Evolutionary conservation across 768 basidiomycete species (phyloP).

Genomic region (Tylopilus felleus): DNA sequence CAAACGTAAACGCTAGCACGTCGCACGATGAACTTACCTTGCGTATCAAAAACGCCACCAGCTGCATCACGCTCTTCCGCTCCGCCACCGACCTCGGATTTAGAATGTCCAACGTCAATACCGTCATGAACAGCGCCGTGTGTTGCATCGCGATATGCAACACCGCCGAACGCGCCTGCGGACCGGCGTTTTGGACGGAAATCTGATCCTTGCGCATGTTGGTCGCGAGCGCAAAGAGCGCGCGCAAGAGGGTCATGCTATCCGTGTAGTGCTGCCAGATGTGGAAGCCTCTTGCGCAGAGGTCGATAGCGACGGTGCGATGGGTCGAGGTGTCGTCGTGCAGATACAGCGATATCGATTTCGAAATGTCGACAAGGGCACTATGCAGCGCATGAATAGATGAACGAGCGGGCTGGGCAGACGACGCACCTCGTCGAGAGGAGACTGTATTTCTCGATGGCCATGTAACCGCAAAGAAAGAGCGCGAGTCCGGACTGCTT

Average conservation of each 20-base stretch:
- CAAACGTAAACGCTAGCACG: no score
- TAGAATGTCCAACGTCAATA: conserved; percentile 84
- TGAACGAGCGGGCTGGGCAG: background rate
- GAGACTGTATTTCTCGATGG: conserved; percentile 73
- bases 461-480: conserved; percentile 79
- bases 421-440: conserved; percentile 62
- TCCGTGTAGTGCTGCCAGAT: conserved; percentile 96
- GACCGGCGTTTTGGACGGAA: conserved; percentile 61
- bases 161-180: conserved; percentile 80
- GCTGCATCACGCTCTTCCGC: conserved; percentile 85
- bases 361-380: conserved; percentile 77
- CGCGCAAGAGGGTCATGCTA: conserved; percentile 81
- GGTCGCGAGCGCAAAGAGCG: conserved; percentile 79
- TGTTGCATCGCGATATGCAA: conserved; percentile 80
- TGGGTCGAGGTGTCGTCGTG: conserved; percentile 67
- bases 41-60: conserved; percentile 89
- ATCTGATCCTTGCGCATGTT: conserved; percentile 66
- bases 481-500: conserved; percentile 64
- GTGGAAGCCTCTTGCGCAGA: conserved; percentile 87
- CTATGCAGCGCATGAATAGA: conserved; percentile 36
- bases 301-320: conserved; percentile 76
- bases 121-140: conserved; percentile 92
- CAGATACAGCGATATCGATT: conserved; percentile 75
- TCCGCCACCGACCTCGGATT: conserved; percentile 72
- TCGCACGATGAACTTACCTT: conserved; percentile 50